Percentiles rank a stretch among this genome's conserved stretches.
Conservation (phyloP, 148 eudicot genomes). For the Linanthus parryae region DNA sequence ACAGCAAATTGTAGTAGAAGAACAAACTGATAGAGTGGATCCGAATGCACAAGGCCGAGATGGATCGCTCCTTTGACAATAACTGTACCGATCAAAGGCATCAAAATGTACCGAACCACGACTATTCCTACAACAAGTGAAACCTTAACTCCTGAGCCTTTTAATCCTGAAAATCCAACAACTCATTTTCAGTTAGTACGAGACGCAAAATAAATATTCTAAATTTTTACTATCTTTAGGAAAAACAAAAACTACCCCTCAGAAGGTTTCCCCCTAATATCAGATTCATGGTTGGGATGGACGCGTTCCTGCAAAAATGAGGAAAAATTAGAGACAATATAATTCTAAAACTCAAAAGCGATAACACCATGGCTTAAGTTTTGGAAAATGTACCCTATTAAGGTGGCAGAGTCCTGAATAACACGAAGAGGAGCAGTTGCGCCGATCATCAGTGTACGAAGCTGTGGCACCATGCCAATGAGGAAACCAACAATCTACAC, state of each 20-base stretch:
- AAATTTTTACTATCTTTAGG: no score
- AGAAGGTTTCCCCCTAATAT: no score
- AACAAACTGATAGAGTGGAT: constrained; percentile 56
- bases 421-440: constrained; percentile 57
- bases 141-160: constrained; percentile 31
- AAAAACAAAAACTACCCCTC: no score
- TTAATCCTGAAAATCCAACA: no score
- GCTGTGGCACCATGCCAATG: constrained; percentile 40
- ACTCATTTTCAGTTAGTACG: no score
- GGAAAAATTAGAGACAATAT: no score
- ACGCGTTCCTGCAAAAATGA: no score
- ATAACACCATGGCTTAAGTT: no score
- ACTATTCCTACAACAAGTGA: constrained; percentile 40
- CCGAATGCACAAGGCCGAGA: constrained; percentile 29
- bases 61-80: constrained; percentile 37
- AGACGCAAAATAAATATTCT: no score
- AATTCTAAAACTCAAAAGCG: no score
- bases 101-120: constrained; percentile 32
- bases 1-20: constrained; percentile 60
- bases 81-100: constrained; percentile 47
- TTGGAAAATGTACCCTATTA: constrained; percentile 56
- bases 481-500: constrained; percentile 45
- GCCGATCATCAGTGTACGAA: constrained; percentile 32
- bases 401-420: constrained; percentile 39
- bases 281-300: no score